These are phyloP conservation scores for Vinca major DNA, from an alignment of 305 asterid genomes.

Conservation along the genomic window DNA sequence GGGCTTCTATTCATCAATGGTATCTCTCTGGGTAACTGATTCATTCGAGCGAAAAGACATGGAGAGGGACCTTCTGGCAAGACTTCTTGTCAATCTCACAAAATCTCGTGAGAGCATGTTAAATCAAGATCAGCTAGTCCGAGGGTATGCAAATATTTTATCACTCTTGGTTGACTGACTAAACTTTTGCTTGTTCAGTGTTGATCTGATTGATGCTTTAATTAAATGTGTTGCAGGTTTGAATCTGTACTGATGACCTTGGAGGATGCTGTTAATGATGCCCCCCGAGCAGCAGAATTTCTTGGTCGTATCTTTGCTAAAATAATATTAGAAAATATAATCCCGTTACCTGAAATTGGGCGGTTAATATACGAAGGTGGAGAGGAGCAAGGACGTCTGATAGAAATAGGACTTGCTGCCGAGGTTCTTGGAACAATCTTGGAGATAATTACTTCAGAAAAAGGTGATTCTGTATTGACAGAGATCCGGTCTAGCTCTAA, in stretches of 20 bases:
- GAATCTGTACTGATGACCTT: slow-evolving; percentile 26
- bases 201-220: neutral
- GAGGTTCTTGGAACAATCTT: slow-evolving; percentile 33
- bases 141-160: slow-evolving; percentile 25
- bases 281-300: slow-evolving; percentile 43
- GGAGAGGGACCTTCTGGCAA: slow-evolving; percentile 38
- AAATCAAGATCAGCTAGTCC: slow-evolving; percentile 26
- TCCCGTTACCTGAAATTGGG: slow-evolving; percentile 26
- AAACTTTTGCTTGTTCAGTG: neutral
- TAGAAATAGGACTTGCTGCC: slow-evolving; percentile 41
- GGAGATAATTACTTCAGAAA: slow-evolving; percentile 29
- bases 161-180: neutral
- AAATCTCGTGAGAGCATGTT: slow-evolving; percentile 25
- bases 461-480: slow-evolving; percentile 24
- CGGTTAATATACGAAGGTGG: slow-evolving; percentile 35
- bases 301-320: slow-evolving; percentile 37
- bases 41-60: slow-evolving; percentile 44
- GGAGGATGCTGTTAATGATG: slow-evolving; percentile 49
- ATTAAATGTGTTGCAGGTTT: slow-evolving; percentile 24
- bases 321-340: slow-evolving; percentile 22
- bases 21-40: slow-evolving; percentile 39
- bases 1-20: slow-evolving; percentile 36
- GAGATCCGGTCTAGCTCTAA: slow-evolving; percentile 24
- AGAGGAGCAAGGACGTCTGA: slow-evolving; percentile 38
- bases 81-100: slow-evolving; percentile 32